These are phyloP conservation scores for Haberlea rhodopensis DNA, from an alignment of 257 asterid genomes.

Conservation along the genomic window DNA sequence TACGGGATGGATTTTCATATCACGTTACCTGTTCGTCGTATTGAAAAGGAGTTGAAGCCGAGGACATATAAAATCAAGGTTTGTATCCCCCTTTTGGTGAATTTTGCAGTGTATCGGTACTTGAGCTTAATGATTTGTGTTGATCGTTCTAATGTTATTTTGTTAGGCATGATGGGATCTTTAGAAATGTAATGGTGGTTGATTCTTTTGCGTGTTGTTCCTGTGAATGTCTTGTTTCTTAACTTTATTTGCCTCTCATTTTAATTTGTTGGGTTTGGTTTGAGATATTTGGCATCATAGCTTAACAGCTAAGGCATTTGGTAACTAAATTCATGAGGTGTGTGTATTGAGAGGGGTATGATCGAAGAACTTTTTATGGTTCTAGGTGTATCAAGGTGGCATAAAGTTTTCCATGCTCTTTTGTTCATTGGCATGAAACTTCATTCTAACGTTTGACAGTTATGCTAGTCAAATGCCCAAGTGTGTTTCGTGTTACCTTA, in stretches of 20 bases:
- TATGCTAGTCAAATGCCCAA: neutral
- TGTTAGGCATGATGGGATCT: constrained; percentile 1
- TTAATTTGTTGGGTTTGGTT: constrained; percentile 8
- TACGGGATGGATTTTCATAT: too few species aligned
- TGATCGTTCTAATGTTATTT: constrained; percentile 5
- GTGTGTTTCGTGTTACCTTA: neutral
- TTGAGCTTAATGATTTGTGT: neutral
- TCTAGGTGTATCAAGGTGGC: neutral
- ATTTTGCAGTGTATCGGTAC: neutral
- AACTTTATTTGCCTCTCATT: neutral
- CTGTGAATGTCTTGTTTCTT: constrained; percentile 2
- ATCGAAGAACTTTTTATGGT: neutral
- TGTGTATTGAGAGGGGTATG: neutral
- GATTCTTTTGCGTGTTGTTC: neutral
- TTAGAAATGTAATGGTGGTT: neutral
- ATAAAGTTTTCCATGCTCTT: neutral
- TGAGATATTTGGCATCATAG: neutral
- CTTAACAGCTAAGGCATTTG: neutral
- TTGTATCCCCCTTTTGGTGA: constrained; percentile 17
- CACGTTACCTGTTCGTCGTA: too few species aligned
- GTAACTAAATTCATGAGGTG: neutral
- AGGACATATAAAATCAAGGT: constrained; percentile 92
- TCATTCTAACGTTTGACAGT: neutral
- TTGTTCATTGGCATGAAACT: neutral
- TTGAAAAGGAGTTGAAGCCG: constrained; percentile 75